phyloP scores from a whole-genome alignment of 495 filamentous ascomycete genomes.

The Tuber melanosporum region DNA sequence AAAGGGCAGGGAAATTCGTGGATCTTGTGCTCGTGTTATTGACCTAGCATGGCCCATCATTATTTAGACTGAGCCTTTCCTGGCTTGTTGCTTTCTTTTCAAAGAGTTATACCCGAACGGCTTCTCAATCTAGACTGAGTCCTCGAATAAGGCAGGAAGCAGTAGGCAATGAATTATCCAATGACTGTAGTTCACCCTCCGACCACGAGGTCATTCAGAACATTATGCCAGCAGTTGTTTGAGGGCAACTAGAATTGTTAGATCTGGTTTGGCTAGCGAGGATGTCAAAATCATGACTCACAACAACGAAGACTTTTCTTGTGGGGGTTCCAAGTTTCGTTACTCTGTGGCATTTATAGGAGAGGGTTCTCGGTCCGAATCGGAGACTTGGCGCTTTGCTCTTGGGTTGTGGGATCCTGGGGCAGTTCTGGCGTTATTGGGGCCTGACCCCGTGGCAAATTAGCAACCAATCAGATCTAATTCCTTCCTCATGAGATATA shows the following conservation, averaged over 20 bases:
- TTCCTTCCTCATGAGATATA: background rate
- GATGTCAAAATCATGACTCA: background rate
- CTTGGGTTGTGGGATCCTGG: background rate
- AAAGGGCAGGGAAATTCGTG: background rate
- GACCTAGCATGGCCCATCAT: background rate
- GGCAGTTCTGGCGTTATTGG: background rate
- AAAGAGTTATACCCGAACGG: background rate
- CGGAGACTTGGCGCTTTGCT: background rate
- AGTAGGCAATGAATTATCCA: background rate
- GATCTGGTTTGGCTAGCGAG: background rate
- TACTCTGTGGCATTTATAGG: background rate
- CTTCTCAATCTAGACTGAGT: background rate
- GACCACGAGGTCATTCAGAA: background rate
- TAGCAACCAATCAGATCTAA: background rate
- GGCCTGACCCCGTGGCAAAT: background rate
- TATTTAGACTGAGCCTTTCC: background rate
- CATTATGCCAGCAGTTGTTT: background rate
- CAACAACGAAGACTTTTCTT: background rate
- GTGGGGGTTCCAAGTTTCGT: background rate
- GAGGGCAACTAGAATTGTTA: background rate
- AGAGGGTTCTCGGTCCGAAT: background rate
- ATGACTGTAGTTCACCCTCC: background rate
- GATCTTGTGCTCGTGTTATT: background rate
- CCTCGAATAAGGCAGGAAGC: constrained; percentile 1
- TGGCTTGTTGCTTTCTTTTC: background rate